Conservation (phyloP, 345 rosid genomes). For the Lumnitzera littorea region DNA sequence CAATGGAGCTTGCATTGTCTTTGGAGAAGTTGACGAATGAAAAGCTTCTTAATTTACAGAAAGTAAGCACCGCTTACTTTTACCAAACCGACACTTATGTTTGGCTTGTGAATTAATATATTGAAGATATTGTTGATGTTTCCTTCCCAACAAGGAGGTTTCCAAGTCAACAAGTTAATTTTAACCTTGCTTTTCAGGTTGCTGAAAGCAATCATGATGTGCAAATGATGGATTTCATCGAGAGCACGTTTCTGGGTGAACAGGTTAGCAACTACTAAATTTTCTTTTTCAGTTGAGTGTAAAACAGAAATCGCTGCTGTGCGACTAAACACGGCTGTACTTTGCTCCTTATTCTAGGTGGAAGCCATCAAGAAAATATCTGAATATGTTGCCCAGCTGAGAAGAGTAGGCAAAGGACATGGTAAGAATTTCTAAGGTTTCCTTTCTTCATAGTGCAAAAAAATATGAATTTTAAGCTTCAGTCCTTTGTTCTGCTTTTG, state of each 20-base stretch:
- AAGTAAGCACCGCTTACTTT: constrained; percentile 16
- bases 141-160: too few relatives aligned
- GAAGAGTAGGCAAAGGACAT: constrained; percentile 44
- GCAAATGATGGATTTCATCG: constrained; percentile 39
- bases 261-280: constrained; percentile 29
- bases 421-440: constrained; percentile 19
- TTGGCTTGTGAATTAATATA: not conserved
- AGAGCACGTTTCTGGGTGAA: constrained; percentile 32
- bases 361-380: constrained; percentile 39
- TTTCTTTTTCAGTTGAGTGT: not conserved
- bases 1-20: constrained; percentile 59
- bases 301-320: not conserved
- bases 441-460: not conserved
- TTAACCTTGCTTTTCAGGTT: constrained; percentile 28
- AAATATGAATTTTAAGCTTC: not conserved
- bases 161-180: too few relatives aligned
- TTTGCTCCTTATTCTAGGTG: constrained; percentile 17
- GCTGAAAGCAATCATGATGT: constrained; percentile 38
- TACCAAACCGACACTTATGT: not conserved
- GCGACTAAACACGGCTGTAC: not conserved
- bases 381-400: constrained; percentile 38
- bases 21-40: constrained; percentile 56
- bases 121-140: too few relatives aligned
- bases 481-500: not conserved
- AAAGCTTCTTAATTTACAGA: constrained; percentile 43